Evolutionary conservation across 306 rosid genomes (phyloP), one percentile per base, ranked within the genome.

Genomic region (Acacia melanoxylon): DNA sequence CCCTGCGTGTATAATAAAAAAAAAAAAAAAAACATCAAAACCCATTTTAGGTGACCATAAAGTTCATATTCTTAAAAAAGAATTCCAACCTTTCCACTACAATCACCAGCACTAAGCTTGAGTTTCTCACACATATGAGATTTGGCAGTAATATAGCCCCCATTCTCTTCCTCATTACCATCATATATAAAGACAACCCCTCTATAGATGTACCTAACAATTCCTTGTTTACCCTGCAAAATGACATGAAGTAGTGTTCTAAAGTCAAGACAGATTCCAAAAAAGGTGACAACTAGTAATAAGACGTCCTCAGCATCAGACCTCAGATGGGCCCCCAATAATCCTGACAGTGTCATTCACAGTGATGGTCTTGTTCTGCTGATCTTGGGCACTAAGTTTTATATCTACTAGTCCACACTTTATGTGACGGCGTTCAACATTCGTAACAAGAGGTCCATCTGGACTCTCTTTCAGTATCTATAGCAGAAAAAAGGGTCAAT

Each of bases 151-250:
- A 92, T 74, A 81, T 91, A 96, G 54, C 99, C 97, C 44, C 94
- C 90, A 82, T 93, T 86, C 72, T 89, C 97, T 83, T 86, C 89
- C 62, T 86, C 91, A 70, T 71, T 90, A 80, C 87, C 92, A 86
- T 93, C 91, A 80, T 85, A 88, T 52, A 93, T 49, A 82, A 96
- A 96, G 70, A 93, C 77, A 35, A 79, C 87, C 75, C 98, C 93
- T 54, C 95, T 83, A 82, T 92, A 96, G 56, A 96, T 91, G 76
- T 90, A 87, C 87, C 82, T 96, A 74, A 93, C 94, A 77, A 91
- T 86, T 33, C 98, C 99, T 83, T 96, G 97, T 88, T 85, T 92
- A 67, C 80, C 99, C 99, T 96, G 89, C 76, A 88, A 86, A 83
- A 78, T 76, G 62, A 83, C 75, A 86, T 41, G 25, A 62, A 80